A percentile compares a stretch with the other conserved stretches of the same genome.
These are phyloP conservation scores for Calvatia gigantea DNA, from an alignment of 768 basidiomycete species.

Conservation along the genomic window DNA sequence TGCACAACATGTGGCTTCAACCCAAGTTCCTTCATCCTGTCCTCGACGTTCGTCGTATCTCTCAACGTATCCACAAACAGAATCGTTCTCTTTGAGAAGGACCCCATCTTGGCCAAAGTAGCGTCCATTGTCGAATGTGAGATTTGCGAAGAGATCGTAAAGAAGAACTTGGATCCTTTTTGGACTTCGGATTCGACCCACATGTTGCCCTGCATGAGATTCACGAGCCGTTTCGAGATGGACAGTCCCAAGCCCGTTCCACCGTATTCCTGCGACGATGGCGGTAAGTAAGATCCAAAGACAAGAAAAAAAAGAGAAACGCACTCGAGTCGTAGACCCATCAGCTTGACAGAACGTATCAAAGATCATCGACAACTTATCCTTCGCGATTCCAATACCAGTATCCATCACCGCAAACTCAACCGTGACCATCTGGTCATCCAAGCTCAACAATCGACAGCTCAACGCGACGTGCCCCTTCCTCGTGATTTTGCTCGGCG, in stretches of 20 bases:
- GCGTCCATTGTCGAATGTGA: constrained; percentile 70
- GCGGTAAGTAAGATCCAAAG: background rate
- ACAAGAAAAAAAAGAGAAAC: constrained; percentile 12
- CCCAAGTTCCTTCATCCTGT: constrained; percentile 74
- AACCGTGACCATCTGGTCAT: constrained; percentile 82
- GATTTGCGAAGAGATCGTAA: constrained; percentile 89
- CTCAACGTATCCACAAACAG: constrained; percentile 86
- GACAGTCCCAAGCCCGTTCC: constrained; percentile 96
- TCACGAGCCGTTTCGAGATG: constrained; percentile 95
- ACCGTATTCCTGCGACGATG: constrained; percentile 75
- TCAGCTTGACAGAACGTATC: constrained; percentile 99
- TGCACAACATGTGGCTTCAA: constrained; percentile 75
- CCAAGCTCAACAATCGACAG: constrained; percentile 73
- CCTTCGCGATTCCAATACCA: constrained; percentile 97
- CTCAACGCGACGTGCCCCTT: constrained; percentile 91
- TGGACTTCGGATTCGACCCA: constrained; percentile 97
- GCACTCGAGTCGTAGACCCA: constrained; percentile 91
- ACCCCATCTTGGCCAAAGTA: constrained; percentile 74
- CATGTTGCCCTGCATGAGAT: constrained; percentile 97
- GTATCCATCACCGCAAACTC: constrained; percentile 98
- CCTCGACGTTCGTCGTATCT: constrained; percentile 73
- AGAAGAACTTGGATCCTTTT: constrained; percentile 94
- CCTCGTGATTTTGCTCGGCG: constrained; percentile 69
- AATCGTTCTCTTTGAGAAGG: constrained; percentile 85
- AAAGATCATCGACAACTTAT: constrained; percentile 97